Conservation (phyloP, 345 rosid genomes). For the Euclidium syriacum region DNA sequence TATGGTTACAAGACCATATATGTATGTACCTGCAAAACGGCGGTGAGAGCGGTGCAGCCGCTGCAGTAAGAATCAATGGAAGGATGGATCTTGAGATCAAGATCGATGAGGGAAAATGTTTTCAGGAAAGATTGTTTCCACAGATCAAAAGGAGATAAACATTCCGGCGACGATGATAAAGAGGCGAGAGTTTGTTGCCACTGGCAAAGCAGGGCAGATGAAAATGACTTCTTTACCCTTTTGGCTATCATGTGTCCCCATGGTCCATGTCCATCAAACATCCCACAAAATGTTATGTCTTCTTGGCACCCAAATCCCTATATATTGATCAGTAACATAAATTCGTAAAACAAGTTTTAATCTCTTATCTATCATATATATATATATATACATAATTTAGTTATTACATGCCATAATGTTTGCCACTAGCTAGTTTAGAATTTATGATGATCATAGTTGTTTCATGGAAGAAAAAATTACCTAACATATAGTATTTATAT, state of each 20-base stretch:
- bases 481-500: not conserved
- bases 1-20: not conserved
- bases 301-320: slow-evolving; percentile 90
- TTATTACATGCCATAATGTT: not conserved
- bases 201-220: slow-evolving; percentile 58
- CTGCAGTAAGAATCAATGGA: slow-evolving; percentile 65
- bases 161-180: slow-evolving; percentile 34
- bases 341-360: not conserved
- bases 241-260: slow-evolving; percentile 84
- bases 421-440: too few species aligned
- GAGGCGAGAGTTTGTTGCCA: slow-evolving; percentile 64
- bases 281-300: slow-evolving; percentile 76
- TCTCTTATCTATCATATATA: not conserved
- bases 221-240: slow-evolving; percentile 49
- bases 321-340: not conserved
- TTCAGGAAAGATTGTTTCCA: slow-evolving; percentile 75
- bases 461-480: slow-evolving; percentile 6
- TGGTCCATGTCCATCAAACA: slow-evolving; percentile 95
- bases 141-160: slow-evolving; percentile 39
- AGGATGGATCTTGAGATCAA: slow-evolving; percentile 59
- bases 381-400: not conserved
- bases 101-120: slow-evolving; percentile 64
- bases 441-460: not conserved
- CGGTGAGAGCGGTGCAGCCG: slow-evolving; percentile 68
- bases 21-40: slow-evolving; percentile 65